Conservation (phyloP, 2,329 filamentous ascomycete genomes). For the Pyrenochaeta sp. region DNA sequence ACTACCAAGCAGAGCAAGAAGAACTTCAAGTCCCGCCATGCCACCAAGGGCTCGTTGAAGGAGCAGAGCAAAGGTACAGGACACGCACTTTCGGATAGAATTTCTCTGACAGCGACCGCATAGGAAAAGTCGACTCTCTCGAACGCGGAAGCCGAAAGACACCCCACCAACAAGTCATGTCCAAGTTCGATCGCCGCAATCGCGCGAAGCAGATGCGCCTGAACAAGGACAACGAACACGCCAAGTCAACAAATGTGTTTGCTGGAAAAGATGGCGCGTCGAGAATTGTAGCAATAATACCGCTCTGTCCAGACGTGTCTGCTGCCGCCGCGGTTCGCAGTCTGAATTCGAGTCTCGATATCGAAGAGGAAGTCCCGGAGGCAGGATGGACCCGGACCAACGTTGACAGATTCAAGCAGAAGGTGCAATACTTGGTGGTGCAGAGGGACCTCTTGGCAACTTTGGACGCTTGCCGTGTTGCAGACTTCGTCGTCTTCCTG, state of each 20-base stretch:
- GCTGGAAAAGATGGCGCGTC: conserved; percentile 86
- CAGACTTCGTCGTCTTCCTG: conserved; percentile 90
- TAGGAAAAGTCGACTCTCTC: conserved; percentile 77
- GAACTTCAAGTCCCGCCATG: conserved; percentile 89
- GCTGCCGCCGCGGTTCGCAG: conserved; percentile 70
- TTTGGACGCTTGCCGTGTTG: conserved; percentile 84
- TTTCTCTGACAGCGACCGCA: conserved; percentile 22
- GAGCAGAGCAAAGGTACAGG: conserved; percentile 80
- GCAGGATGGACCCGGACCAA: conserved; percentile 69
- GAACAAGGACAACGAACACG: conserved; percentile 83
- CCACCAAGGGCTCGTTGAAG: conserved; percentile 86
- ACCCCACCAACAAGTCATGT: conserved; percentile 95
- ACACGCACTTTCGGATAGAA: neutral
- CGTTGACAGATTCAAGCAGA: conserved; percentile 94
- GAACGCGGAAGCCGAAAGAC: conserved; percentile 83
- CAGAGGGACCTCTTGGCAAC: conserved; percentile 77
- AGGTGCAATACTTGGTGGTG: conserved; percentile 82
- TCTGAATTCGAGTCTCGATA: conserved; percentile 81
- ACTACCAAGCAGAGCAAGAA: conserved; percentile 92
- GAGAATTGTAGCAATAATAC: conserved; percentile 86
- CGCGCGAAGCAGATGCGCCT: conserved; percentile 90
- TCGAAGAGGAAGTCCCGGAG: conserved; percentile 70
- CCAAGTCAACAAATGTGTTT: conserved; percentile 82
- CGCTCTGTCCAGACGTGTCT: conserved; percentile 78
- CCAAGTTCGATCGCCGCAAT: conserved; percentile 93